Conservation (phyloP, 2,329 filamentous ascomycete species). For the Aspergillus spinulosporus region DNA sequence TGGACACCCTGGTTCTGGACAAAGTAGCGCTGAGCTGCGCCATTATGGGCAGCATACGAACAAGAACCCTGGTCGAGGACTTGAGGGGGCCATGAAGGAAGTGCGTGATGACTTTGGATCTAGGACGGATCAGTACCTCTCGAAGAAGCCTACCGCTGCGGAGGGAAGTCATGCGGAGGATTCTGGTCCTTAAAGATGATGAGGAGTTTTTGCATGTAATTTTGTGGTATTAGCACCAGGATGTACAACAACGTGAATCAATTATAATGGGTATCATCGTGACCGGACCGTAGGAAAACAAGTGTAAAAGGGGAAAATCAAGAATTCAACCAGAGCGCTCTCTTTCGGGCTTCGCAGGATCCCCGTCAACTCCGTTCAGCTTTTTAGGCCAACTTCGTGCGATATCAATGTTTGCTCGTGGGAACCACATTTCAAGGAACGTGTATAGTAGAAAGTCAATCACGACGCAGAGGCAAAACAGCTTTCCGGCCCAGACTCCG, state of each 20-base stretch:
- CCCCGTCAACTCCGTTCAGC: slow-evolving; percentile 22
- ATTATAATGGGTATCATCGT: slow-evolving; percentile 12
- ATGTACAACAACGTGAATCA: slow-evolving; percentile 7
- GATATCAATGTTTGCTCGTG: slow-evolving; percentile 81
- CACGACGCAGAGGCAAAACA: slow-evolving; percentile 92
- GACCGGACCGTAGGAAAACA: not conserved
- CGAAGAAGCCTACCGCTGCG: slow-evolving; percentile 6
- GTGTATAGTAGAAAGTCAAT: slow-evolving; percentile 92
- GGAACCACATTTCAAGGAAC: slow-evolving; percentile 82
- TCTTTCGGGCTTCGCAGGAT: slow-evolving; percentile 6
- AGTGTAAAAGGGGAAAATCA: slow-evolving; percentile 3
- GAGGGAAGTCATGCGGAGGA: not conserved
- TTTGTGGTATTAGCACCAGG: slow-evolving; percentile 3
- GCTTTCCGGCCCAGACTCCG: slow-evolving; percentile 95
- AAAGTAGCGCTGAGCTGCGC: slow-evolving; percentile 50
- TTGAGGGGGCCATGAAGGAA: not conserved
- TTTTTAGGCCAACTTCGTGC: slow-evolving; percentile 92
- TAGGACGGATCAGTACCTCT: not conserved
- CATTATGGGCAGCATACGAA: slow-evolving; percentile 48
- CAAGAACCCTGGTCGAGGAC: slow-evolving; percentile 44
- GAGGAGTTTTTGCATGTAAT: not conserved
- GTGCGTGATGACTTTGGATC: not conserved
- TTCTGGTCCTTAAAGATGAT: not conserved
- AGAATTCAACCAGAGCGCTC: slow-evolving; percentile 11
- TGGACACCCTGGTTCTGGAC: slow-evolving; percentile 53